Evolutionary conservation across 139 green algal species (phyloP).

Genomic region (Chlamydomonas sp.): DNA sequence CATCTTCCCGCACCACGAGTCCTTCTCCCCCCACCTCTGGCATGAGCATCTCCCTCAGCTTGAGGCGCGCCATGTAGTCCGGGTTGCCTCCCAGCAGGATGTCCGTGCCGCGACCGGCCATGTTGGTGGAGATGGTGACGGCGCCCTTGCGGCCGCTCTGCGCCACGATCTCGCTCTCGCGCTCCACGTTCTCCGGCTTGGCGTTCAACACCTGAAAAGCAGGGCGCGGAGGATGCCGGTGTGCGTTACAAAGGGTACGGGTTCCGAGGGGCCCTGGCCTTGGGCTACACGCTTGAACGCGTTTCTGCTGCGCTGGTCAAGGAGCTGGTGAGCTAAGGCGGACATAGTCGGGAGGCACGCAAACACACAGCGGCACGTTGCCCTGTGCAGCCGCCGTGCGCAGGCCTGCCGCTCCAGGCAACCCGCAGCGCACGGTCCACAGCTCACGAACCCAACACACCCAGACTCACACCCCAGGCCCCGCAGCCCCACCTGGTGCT

Average conservation of each 20-base stretch:
- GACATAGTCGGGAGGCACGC: no score
- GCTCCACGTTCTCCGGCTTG: slow-evolving; percentile 99
- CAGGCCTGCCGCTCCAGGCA: neutral
- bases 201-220: slow-evolving; percentile 93
- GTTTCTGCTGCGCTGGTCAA: no score
- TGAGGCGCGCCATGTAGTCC: slow-evolving; percentile 84
- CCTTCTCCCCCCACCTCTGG: slow-evolving; percentile 68
- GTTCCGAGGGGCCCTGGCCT: no score
- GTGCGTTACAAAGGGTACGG: neutral
- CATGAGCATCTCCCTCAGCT: slow-evolving; percentile 94
- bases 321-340: no score
- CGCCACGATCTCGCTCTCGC: slow-evolving; percentile 97
- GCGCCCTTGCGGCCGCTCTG: slow-evolving; percentile 82
- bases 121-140: slow-evolving; percentile 99
- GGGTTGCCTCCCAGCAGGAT: slow-evolving; percentile 93
- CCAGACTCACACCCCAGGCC: neutral
- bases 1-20: no score
- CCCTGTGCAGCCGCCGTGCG: neutral
- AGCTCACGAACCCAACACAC: neutral
- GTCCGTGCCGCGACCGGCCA: slow-evolving; percentile 97
- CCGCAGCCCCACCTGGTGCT: slow-evolving; percentile 67
- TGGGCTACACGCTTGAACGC: no score
- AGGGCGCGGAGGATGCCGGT: neutral
- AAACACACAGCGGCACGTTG: no score
- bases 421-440: neutral